Percentiles rank a stretch among this genome's conserved stretches.
phyloP scores from a whole-genome alignment of 257 asterid genomes.

The Rhazya stricta region DNA sequence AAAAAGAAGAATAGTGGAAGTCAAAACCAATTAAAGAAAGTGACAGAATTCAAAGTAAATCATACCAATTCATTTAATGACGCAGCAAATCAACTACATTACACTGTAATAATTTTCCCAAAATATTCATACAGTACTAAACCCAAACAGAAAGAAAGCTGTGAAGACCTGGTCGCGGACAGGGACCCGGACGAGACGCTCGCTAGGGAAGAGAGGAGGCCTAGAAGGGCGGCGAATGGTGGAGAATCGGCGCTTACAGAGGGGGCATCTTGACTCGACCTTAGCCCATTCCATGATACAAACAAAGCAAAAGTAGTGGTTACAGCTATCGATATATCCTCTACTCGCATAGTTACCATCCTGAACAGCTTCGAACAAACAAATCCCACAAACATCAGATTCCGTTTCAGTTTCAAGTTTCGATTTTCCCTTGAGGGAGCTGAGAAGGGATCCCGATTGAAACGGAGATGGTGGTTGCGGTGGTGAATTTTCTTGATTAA shows the following conservation, averaged over 20 bases:
- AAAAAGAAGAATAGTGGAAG: neutral
- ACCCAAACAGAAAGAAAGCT: neutral
- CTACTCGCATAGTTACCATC: slow-evolving; percentile 32
- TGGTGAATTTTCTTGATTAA: slow-evolving; percentile 7
- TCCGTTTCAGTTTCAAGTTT: slow-evolving; percentile 25
- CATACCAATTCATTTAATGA: neutral
- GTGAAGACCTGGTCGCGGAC: slow-evolving; percentile 65
- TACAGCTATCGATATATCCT: slow-evolving; percentile 63
- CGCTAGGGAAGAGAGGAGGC: slow-evolving; percentile 44
- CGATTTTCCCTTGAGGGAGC: slow-evolving; percentile 32
- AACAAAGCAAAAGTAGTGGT: slow-evolving; percentile 65
- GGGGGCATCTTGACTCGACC: slow-evolving; percentile 72
- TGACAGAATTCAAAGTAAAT: neutral
- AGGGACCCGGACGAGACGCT: slow-evolving; percentile 54
- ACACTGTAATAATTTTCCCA: neutral
- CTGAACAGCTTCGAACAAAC: slow-evolving; percentile 43
- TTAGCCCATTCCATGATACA: slow-evolving; percentile 85
- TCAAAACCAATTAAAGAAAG: neutral
- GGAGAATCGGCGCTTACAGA: slow-evolving; percentile 71
- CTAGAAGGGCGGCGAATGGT: slow-evolving; percentile 58
- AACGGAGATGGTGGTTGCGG: neutral
- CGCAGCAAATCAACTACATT: neutral
- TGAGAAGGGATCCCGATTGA: neutral
- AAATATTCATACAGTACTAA: neutral
- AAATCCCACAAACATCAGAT: slow-evolving; percentile 52